phyloP scores from a whole-genome alignment of 441 rosid genomes.

The Pelargonium fulgidum region DNA sequence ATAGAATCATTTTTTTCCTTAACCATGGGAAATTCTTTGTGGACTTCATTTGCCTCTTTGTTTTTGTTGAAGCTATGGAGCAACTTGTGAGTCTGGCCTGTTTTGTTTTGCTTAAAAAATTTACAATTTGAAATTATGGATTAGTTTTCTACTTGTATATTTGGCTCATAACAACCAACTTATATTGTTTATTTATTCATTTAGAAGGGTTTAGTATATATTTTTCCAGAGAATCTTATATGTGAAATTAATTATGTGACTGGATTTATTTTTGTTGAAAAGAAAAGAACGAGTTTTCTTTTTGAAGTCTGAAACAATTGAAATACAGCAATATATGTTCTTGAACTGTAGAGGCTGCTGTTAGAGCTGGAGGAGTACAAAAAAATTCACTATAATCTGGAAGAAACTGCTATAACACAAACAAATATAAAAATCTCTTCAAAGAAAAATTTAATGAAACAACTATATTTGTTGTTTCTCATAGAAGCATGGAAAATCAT shows the following conservation, averaged over 20 bases:
- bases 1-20: background rate
- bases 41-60: background rate
- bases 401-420: slow-evolving; percentile 20
- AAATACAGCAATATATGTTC: background rate
- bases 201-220: background rate
- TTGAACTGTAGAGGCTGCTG: background rate
- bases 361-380: background rate
- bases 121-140: background rate
- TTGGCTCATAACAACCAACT: background rate
- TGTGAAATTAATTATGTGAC: background rate
- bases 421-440: slow-evolving; percentile 18
- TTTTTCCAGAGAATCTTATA: background rate
- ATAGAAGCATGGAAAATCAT: slow-evolving; percentile 19
- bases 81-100: background rate
- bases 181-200: background rate
- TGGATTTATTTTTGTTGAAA: background rate
- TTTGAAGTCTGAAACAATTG: background rate
- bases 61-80: background rate
- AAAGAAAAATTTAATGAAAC: slow-evolving; percentile 22
- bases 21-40: background rate
- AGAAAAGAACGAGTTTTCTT: background rate
- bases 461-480: slow-evolving; percentile 24
- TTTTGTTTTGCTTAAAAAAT: background rate
- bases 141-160: background rate
- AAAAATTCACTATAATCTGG: background rate